Percentiles rank a stretch among this genome's conserved stretches.
Conservation (phyloP, 2,329 filamentous ascomycete genomes). For the Neurospora sp. region DNA sequence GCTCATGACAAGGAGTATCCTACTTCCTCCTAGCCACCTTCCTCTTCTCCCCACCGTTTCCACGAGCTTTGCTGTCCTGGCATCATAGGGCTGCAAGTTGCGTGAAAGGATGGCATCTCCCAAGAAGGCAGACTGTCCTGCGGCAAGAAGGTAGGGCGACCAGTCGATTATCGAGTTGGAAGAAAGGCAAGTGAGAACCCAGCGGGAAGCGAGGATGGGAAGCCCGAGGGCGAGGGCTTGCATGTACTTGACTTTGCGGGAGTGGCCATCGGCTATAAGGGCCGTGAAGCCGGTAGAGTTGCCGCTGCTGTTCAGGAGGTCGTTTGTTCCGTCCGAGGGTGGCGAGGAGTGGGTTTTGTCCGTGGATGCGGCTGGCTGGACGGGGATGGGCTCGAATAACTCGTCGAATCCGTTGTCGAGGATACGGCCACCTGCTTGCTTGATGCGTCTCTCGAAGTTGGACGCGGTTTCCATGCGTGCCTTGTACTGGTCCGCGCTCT, state of each 20-base stretch:
- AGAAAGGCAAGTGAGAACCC: slow-evolving; percentile 64
- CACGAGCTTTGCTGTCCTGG: slow-evolving; percentile 42
- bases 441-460: slow-evolving; percentile 51
- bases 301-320: slow-evolving; percentile 41
- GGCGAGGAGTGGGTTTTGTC: slow-evolving; percentile 15
- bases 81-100: slow-evolving; percentile 51
- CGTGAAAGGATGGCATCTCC: slow-evolving; percentile 70
- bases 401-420: slow-evolving; percentile 70
- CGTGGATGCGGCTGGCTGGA: slow-evolving; percentile 25
- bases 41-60: slow-evolving; percentile 50
- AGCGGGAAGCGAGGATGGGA: slow-evolving; percentile 74
- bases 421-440: slow-evolving; percentile 60
- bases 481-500: slow-evolving; percentile 40
- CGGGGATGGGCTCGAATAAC: slow-evolving; percentile 50
- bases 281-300: slow-evolving; percentile 64
- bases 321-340: slow-evolving; percentile 10
- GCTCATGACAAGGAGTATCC: slow-evolving; percentile 61
- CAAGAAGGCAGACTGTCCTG: slow-evolving; percentile 69
- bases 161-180: slow-evolving; percentile 58
- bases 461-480: slow-evolving; percentile 29
- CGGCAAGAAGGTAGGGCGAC: slow-evolving; percentile 73
- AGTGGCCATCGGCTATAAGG: slow-evolving; percentile 76
- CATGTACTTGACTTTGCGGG: slow-evolving; percentile 83
- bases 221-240: slow-evolving; percentile 85
- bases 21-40: slow-evolving; percentile 52